Percentiles rank a stretch among this genome's conserved stretches.
phyloP scores from a whole-genome alignment of 345 rosid species.

The Orychophragmus violaceus region DNA sequence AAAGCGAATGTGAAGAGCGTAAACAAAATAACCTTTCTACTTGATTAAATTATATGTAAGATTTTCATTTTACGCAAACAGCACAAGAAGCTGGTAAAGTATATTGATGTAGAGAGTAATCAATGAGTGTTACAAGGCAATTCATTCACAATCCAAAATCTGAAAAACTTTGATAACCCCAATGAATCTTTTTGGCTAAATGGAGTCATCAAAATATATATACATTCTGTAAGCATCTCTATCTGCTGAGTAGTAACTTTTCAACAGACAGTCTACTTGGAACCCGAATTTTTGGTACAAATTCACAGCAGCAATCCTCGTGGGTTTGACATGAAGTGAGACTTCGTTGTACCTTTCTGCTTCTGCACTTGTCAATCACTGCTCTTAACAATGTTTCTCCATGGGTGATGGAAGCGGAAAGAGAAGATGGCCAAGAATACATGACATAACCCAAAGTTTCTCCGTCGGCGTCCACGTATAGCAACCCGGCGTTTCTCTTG shows the following conservation, averaged over 20 bases:
- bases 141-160: background rate
- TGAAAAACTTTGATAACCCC: background rate
- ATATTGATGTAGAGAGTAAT: background rate
- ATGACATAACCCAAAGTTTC: conserved; percentile 57
- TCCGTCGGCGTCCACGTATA: conserved; percentile 40
- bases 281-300: conserved; percentile 74
- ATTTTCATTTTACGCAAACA: background rate
- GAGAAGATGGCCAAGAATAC: conserved; percentile 73
- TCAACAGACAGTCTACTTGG: conserved; percentile 48
- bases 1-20: too few species aligned
- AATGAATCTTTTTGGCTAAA: background rate
- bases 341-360: conserved; percentile 59
- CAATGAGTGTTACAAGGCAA: conserved; percentile 3
- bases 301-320: conserved; percentile 55
- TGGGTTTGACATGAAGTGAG: conserved; percentile 73
- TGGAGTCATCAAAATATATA: conserved; percentile 45
- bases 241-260: conserved; percentile 62
- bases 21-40: too few species aligned
- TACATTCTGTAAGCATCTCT: conserved; percentile 78
- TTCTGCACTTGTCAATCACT: conserved; percentile 61
- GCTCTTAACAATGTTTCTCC: conserved; percentile 68
- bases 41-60: background rate
- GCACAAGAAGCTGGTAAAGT: background rate
- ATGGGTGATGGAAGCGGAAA: conserved; percentile 59
- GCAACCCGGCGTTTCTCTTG: conserved; percentile 62